phyloP scores from a whole-genome alignment of 176 grass and related monocot genomes.

The Oryza punctata region DNA sequence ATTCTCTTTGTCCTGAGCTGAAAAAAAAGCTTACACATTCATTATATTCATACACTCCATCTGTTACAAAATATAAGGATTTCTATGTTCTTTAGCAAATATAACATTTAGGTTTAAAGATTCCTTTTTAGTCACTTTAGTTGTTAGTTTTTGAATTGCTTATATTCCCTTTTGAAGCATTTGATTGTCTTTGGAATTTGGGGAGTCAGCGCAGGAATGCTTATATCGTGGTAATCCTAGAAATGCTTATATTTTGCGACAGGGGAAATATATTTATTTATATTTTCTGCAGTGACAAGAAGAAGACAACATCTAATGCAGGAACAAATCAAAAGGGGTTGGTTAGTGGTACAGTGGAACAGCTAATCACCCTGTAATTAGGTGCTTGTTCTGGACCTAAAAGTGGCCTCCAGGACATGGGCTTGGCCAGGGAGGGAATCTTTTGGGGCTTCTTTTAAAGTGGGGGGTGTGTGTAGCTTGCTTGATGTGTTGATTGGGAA shows the following conservation, averaged over 20 bases:
- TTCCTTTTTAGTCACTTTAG: no score
- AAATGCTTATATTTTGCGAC: no score
- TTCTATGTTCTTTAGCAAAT: no score
- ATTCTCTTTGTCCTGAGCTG: conserved; percentile 30
- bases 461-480: background rate
- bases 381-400: background rate
- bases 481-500: conserved; percentile 35
- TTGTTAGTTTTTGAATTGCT: no score
- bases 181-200: no score
- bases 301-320: conserved; percentile 32
- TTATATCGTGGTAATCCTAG: no score
- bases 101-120: no score
- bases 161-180: no score
- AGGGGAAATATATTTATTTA: background rate
- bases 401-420: conserved; percentile 40
- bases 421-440: conserved; percentile 30
- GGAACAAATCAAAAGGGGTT: conserved; percentile 24
- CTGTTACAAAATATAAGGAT: no score
- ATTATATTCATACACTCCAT: background rate
- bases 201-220: no score
- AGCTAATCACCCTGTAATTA: conserved; percentile 45
- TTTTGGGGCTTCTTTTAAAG: conserved; percentile 35
- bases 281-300: conserved; percentile 27
- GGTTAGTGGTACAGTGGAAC: conserved; percentile 11
- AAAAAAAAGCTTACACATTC: conserved; percentile 20